Base-by-base conservation (phyloP, 176 grass and related monocot genomes). In the Phragmites australis region DNA sequence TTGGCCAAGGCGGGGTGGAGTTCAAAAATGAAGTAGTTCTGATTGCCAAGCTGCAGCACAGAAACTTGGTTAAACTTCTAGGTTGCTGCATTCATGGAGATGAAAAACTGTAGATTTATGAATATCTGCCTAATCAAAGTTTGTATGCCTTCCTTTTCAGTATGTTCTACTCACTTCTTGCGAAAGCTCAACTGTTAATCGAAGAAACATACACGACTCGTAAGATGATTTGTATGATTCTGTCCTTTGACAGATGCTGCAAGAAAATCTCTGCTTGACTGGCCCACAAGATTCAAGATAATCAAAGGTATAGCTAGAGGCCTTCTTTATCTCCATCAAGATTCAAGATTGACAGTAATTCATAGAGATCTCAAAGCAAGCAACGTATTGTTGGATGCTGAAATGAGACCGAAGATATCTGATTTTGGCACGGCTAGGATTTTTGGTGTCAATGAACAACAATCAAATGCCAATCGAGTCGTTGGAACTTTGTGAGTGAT, bases 241-340 rank as follows among this genome's bases (percentile, higher is more conserved):
- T 66, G 31, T 52, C 18, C 51, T 50, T 50, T 84, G 30, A 42
- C 30, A 84, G 87, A 80, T 69, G 50, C 25, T 74, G 23, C 31
- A 60, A 79, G 51, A 68, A 83, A 71, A 74, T 51, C 75, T 21
- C 21, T 70, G 1, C 68, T 95, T 15, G 70, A 77, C 15, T 92
- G 87, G 93, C 23, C 78, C 48, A 86, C 55, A 47, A 86, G 90
- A 22, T 83, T 92, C 17, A 43, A 81, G 30, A 92, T 95, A 72
- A 92, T 95, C 19, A 63, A 52, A 34, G 87, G 90, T 8, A 58
- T 92, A 47, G 87, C 87, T 51, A 65, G 85, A 80, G 90, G 87
- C 2, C 59, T 95, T 83, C 19, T 86, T 49, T 95, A 92, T 65
- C 84, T 95, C 18, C 93, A 92, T 73, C 84, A 88, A 61, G 90